phyloP scores from a whole-genome alignment of 139 green algal genomes.

The Volvox africanus region DNA sequence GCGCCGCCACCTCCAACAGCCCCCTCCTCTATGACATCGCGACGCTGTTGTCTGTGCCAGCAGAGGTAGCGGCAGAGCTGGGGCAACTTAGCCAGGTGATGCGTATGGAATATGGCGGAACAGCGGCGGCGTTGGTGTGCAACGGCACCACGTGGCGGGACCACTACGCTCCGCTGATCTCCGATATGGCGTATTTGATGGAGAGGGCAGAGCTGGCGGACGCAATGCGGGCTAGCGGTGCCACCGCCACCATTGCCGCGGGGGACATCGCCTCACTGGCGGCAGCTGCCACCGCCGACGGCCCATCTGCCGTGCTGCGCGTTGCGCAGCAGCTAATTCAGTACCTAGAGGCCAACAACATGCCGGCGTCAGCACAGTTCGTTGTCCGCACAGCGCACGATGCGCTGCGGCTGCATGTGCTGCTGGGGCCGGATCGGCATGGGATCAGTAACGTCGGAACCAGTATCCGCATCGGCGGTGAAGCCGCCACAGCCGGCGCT shows the following conservation, averaged over 20 bases:
- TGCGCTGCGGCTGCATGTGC: slow-evolving; percentile 32
- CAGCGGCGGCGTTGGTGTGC: neutral
- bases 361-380: slow-evolving; percentile 4
- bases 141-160: slow-evolving; percentile 31
- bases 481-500: too few species aligned
- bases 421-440: neutral
- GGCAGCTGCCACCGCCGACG: slow-evolving; percentile 18
- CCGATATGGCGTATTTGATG: slow-evolving; percentile 39
- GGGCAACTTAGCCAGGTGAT: slow-evolving; percentile 45
- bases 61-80: slow-evolving; percentile 32
- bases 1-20: slow-evolving; percentile 31
- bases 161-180: slow-evolving; percentile 47
- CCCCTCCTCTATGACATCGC: slow-evolving; percentile 49
- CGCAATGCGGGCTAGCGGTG: neutral
- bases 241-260: neutral
- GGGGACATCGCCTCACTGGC: neutral
- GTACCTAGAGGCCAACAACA: slow-evolving; percentile 38
- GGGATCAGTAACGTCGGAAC: too few species aligned
- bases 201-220: slow-evolving; percentile 42
- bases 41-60: slow-evolving; percentile 36
- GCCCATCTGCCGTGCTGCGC: slow-evolving; percentile 17
- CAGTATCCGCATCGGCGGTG: too few species aligned
- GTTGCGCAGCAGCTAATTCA: slow-evolving; percentile 33
- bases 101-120: slow-evolving; percentile 42
- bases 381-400: slow-evolving; percentile 5